These are phyloP conservation scores for Epichloe baconii DNA, from an alignment of 2,329 filamentous ascomycete species.

Conservation along the genomic window DNA sequence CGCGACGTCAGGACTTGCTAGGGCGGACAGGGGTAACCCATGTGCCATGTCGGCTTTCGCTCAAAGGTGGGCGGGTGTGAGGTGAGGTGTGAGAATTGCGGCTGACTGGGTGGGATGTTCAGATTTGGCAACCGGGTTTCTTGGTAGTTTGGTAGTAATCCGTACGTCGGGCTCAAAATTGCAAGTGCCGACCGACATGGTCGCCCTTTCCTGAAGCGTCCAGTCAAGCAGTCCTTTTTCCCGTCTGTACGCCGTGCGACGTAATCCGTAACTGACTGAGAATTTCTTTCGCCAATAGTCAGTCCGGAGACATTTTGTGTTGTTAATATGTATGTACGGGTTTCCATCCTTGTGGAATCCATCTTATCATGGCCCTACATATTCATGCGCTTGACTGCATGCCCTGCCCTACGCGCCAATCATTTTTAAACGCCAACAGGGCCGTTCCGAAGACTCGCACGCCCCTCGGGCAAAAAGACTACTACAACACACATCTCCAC, in stretches of 20 bases:
- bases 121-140: not conserved
- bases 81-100: not conserved
- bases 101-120: not conserved
- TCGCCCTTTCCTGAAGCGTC: not conserved
- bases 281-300: too few relatives aligned
- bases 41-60: not conserved
- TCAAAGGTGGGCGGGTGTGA: not conserved
- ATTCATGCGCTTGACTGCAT: not conserved
- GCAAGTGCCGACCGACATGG: not conserved
- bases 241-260: too few relatives aligned
- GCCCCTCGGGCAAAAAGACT: not conserved
- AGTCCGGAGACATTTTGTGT: too few relatives aligned
- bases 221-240: not conserved
- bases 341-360: too few relatives aligned
- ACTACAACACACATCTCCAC: not conserved
- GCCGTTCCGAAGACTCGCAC: not conserved
- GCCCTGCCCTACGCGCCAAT: not conserved
- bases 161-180: not conserved
- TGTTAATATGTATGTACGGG: too few relatives aligned
- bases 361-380: not conserved
- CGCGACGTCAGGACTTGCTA: constrained; percentile 1
- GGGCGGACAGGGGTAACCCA: not conserved
- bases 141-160: too few relatives aligned
- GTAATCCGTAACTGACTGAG: too few relatives aligned
- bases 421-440: not conserved